Evolutionary conservation across 2,329 filamentous ascomycete species (phyloP), one percentile per base, ranked within the genome.

Genomic region (Rutstroemia sp.): DNA sequence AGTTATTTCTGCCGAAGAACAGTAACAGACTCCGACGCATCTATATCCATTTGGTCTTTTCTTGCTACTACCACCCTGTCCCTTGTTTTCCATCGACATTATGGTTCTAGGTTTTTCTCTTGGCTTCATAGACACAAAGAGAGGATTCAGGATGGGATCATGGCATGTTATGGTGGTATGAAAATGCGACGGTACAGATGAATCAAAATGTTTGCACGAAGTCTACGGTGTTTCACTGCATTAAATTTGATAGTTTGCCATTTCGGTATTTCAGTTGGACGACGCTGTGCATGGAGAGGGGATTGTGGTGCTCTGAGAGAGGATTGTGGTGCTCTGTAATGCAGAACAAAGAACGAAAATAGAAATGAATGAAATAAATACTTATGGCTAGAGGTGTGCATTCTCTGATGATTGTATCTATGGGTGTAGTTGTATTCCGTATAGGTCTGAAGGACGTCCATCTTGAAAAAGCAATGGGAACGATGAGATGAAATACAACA

Each of bases 1-100:
- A 55, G 53, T 55, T 55, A 55, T 45, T 42, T 55, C 41, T 37
- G n/a, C 39, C 12, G 30, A 45, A 41, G 53, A 51, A 19, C 39
- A 55, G 30, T 49, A 39, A 44, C 39, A 9, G 8, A 19, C 45
- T 18, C 41, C 23, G 27, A 44, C 25, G 23, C 19, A 34, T 27
- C 19, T 19, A 51, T 38, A 21, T 44, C 44, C 23, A 45, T 37
- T 25, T 18, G 39, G 30, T 9, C 9, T 45, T 41, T 19, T 8
- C 47, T n/a, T 55, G 23, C 38, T 42, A 25, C 42, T 10, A 14
- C 10, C 8, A 18, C 45, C 21, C 41, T 37, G 23, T 55, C 19
- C 10, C 37, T 44, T 18, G 44, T 7, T 23, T 46, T 14, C 42
- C 21, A 6, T 21, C 39, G 42, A 21, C 19, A 23, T 47, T 30